Base-by-base conservation (phyloP, 192 early-diverging fungal species). In the Coemansia sp. region DNA sequence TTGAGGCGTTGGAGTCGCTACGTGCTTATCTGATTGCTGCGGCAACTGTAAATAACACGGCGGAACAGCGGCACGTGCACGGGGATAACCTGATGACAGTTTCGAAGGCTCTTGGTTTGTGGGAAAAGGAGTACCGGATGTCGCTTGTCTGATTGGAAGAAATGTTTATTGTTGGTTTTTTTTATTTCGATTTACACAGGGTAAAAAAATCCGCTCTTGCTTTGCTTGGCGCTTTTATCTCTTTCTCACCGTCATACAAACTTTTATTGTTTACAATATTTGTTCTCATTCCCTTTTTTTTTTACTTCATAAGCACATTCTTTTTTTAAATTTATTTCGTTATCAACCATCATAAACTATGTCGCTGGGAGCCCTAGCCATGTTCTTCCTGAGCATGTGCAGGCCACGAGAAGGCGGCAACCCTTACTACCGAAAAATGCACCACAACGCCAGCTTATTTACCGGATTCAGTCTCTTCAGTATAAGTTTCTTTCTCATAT, bases 1-100 rank as follows among this genome's bases (percentile, higher is more conserved):
- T 56, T 5, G 67, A 69, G 30, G 60, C 60, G 14, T 40, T 69
- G 34, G 67, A 69, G 54, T 7, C 60, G 5, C 42, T 69, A 5
- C 60, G 67, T 14, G 67, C 62, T 30, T 52, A 60, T 10, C 54
- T 69, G 42, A 42, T 29, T 0, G 29, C 55, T 8, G 20, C 30
- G 54, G 54, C n/a, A n/a, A n/a, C n/a, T n/a, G n/a, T n/a, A n/a
- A n/a, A n/a, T n/a, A n/a, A n/a, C n/a, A n/a, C n/a, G n/a, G n/a
- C n/a, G n/a, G n/a, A 45, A 11, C 42, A 45, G 16, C 42, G 42
- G n/a, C 29, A 6, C 16, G 16, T 20, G 51, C 51, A 5, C 25
- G 20, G 25, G 8, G 22, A 16, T 25, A 22, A 3, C 18, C 16
- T 54, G 6, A 17, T 22, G 25, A 3, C 25, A 3, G 25, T 22